phyloP scores from a whole-genome alignment of 129 eudicot genomes.

The Mikania micrantha region DNA sequence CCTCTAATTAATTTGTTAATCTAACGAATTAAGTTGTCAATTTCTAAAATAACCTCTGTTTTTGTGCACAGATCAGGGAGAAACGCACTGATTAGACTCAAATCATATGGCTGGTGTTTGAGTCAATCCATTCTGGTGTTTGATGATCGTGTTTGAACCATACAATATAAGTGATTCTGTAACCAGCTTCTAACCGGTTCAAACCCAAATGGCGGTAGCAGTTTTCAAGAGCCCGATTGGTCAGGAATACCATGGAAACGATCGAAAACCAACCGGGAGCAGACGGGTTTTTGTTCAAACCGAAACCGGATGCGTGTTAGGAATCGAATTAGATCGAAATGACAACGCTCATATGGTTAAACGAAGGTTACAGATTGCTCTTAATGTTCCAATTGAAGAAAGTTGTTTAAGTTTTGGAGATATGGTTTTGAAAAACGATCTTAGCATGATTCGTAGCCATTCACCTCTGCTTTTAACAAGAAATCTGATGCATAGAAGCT shows the following conservation, averaged over 20 bases:
- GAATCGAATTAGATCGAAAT: slow-evolving; percentile 63
- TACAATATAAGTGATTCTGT: not conserved
- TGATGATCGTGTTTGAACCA: slow-evolving; percentile 26
- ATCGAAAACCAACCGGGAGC: slow-evolving; percentile 32
- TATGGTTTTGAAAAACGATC: slow-evolving; percentile 53
- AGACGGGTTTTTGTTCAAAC: slow-evolving; percentile 84
- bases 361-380: slow-evolving; percentile 51
- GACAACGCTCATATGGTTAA: slow-evolving; percentile 67
- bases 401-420: slow-evolving; percentile 66
- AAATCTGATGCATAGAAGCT: slow-evolving; percentile 50
- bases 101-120: not conserved
- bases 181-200: slow-evolving; percentile 44
- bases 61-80: slow-evolving; percentile 20
- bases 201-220: slow-evolving; percentile 85
- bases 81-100: slow-evolving; percentile 9
- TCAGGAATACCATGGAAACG: slow-evolving; percentile 46
- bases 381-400: slow-evolving; percentile 61
- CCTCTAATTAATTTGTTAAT: not conserved
- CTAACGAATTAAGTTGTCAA: not conserved
- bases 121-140: slow-evolving; percentile 15
- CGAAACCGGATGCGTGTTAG: slow-evolving; percentile 65
- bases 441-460: slow-evolving; percentile 48
- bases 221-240: slow-evolving; percentile 58
- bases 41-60: not conserved
- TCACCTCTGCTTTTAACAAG: slow-evolving; percentile 60